Percentiles rank a stretch among this genome's conserved stretches.
These are phyloP conservation scores for Corynespora cassiicola DNA, from an alignment of 2,329 filamentous ascomycete genomes.

Conservation along the genomic window DNA sequence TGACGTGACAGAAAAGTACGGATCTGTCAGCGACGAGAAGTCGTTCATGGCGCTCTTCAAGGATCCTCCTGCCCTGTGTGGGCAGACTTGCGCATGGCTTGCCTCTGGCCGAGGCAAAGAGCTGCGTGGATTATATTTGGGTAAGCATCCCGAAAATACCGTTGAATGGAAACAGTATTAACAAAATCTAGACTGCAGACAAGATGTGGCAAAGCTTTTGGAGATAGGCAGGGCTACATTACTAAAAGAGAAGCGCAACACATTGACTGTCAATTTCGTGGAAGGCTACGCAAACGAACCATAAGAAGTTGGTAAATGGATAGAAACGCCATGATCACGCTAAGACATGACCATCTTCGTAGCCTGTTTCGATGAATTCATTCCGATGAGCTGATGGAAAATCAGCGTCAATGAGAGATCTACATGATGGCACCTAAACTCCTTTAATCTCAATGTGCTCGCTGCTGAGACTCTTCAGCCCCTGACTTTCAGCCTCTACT, in stretches of 20 bases:
- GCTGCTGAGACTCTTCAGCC: conserved; percentile 17
- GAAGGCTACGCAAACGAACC: conserved; percentile 39
- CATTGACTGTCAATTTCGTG: conserved; percentile 35
- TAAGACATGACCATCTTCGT: too few relatives aligned
- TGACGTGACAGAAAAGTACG: conserved; percentile 36
- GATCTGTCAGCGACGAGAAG: conserved; percentile 29
- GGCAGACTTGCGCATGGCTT: conserved; percentile 37
- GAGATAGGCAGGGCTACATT: conserved; percentile 29
- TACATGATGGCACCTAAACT: too few relatives aligned
- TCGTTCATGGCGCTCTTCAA: conserved; percentile 35
- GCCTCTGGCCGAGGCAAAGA: conserved; percentile 35
- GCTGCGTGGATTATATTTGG: conserved; percentile 32
- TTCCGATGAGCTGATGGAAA: too few relatives aligned
- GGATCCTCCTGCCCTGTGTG: conserved; percentile 32
- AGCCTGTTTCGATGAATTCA: too few relatives aligned
- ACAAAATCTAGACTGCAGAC: conserved; percentile 33
- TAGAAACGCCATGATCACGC: too few relatives aligned
- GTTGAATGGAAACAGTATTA: background rate
- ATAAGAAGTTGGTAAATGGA: too few relatives aligned
- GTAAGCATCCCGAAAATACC: conserved; percentile 7
- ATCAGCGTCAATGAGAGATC: too few relatives aligned
- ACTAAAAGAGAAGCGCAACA: conserved; percentile 34
- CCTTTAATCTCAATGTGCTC: conserved; percentile 31
- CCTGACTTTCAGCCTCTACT: conserved; percentile 18
- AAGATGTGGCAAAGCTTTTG: conserved; percentile 31